Evolutionary conservation across 257 asterid species (phyloP).

Genomic region (Capsicum chinense): DNA sequence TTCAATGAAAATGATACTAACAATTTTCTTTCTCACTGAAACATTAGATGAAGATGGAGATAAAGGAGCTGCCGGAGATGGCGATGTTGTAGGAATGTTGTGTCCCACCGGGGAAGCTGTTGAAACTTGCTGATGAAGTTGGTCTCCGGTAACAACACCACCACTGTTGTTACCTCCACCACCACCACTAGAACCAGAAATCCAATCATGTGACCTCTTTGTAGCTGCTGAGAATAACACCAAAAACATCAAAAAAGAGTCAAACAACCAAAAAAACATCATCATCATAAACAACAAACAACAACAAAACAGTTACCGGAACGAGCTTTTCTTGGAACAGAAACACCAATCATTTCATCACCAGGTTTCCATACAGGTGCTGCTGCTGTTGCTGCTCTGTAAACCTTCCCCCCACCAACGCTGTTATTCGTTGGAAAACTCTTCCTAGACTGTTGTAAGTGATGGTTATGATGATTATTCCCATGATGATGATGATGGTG

Average conservation of each 20-base stretch:
- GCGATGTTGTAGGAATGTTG: constrained; percentile 45
- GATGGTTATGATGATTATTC: constrained; percentile 48
- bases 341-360: constrained; percentile 89
- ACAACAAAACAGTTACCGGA: constrained; percentile 53
- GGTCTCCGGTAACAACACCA: constrained; percentile 59
- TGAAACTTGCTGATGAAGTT: constrained; percentile 51
- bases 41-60: constrained; percentile 84
- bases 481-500: constrained; percentile 46
- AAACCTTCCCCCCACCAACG: constrained; percentile 43
- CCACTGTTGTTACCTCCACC: constrained; percentile 37
- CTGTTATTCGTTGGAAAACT: constrained; percentile 54
- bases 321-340: constrained; percentile 98
- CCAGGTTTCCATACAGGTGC: constrained; percentile 92
- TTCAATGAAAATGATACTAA: constrained; percentile 41
- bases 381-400: constrained; percentile 46
- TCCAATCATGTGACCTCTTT: constrained; percentile 93
- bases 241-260: not conserved
- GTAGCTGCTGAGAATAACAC: constrained; percentile 57
- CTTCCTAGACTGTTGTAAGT: constrained; percentile 63
- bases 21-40: constrained; percentile 75
- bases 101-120: constrained; percentile 69
- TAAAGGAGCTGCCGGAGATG: constrained; percentile 61
- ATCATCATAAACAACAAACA: constrained; percentile 26
- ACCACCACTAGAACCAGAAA: constrained; percentile 57
- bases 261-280: not conserved